Evolutionary conservation across 2,329 filamentous ascomycete genomes (phyloP), one percentile per base, ranked within the genome.

Genomic region (Pezicula rhizophila): DNA sequence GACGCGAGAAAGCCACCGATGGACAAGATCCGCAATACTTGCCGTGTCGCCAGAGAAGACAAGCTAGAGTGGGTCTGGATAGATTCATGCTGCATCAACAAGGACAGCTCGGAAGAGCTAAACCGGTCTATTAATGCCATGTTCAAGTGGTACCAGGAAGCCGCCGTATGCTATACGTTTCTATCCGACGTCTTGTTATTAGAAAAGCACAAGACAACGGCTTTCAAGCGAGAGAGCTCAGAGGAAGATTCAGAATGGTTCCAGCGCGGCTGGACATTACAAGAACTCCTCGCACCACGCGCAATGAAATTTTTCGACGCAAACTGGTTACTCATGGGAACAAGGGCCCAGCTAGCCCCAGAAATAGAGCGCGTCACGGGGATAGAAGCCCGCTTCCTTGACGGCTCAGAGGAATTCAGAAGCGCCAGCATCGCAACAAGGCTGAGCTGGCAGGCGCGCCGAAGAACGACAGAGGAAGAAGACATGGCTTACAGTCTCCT

Each of bases 401-500:
- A n/a, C n/a, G 31, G 31, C n/a, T 8, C 31, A 8, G n/a, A n/a
- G n/a, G n/a, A n/a, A n/a, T 34, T 34, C 31, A 34, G n/a, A 34
- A 8, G 8, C 31, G 31, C 31, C 8, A 26, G 63, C 59, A 8
- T 67, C 57, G 62, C 66, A 57, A 4, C 48, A 44, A 55, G 58
- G 37, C 66, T 68, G 62, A 63, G 55, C n/a, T 68, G 66, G 66
- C 62, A 61, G 12, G 54, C 64, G 8, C 45, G 52, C 18, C 57
- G 66, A 12, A 50, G 59, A 39, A 67, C 64, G 3, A 57, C 52
- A 2, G 57, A 60, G 8, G n/a, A 35, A 8, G 70, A 74, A 42
- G 72, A 68, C 45, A 53, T 57, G 42, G 65, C 66, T 1, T 68
- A 68, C 46, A 62, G 58, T 23, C 44, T 68, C 35, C 50, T 68